Conservation (phyloP, 208 protist genomes). For the Leptomonas seymouri region DNA sequence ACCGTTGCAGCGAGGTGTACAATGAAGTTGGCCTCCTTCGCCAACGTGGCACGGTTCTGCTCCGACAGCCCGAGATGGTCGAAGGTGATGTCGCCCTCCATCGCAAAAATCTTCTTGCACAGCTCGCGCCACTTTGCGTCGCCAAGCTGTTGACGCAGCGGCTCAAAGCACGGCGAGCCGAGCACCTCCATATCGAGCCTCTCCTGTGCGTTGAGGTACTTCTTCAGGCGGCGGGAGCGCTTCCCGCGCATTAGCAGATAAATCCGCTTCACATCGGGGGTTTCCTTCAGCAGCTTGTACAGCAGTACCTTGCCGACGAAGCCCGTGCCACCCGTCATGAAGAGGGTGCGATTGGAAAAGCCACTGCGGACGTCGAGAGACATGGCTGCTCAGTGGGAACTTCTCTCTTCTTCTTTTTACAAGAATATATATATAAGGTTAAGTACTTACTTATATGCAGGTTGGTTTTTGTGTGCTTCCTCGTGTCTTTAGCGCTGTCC, state of each 20-base stretch:
- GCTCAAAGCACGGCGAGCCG: conserved; percentile 75
- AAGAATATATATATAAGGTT: too few relatives aligned
- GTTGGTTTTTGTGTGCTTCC: too few relatives aligned
- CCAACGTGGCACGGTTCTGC: conserved; percentile 47
- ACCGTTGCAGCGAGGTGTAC: conserved; percentile 91
- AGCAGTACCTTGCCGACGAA: conserved; percentile 90
- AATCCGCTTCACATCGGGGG: conserved; percentile 66
- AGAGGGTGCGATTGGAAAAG: conserved; percentile 68
- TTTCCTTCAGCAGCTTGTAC: conserved; percentile 82
- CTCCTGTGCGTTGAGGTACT: conserved; percentile 65
- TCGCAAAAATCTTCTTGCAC: conserved; percentile 50
- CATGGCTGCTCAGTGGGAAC: conserved; percentile 28
- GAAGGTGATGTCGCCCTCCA: conserved; percentile 76
- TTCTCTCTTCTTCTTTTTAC: conserved; percentile 13
- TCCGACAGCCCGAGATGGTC: conserved; percentile 71
- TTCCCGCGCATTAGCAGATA: conserved; percentile 86
- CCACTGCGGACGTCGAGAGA: conserved; percentile 64
- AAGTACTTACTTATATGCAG: too few relatives aligned
- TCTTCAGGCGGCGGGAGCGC: conserved; percentile 67
- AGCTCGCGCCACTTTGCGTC: conserved; percentile 59
- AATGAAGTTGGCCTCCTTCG: conserved; percentile 64
- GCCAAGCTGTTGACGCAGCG: conserved; percentile 54
- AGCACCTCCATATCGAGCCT: conserved; percentile 81
- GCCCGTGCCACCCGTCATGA: conserved; percentile 85
- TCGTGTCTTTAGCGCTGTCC: too few relatives aligned